phyloP scores from a whole-genome alignment of 1,139 yeast genomes.

The Hanseniaspora uvarum region DNA sequence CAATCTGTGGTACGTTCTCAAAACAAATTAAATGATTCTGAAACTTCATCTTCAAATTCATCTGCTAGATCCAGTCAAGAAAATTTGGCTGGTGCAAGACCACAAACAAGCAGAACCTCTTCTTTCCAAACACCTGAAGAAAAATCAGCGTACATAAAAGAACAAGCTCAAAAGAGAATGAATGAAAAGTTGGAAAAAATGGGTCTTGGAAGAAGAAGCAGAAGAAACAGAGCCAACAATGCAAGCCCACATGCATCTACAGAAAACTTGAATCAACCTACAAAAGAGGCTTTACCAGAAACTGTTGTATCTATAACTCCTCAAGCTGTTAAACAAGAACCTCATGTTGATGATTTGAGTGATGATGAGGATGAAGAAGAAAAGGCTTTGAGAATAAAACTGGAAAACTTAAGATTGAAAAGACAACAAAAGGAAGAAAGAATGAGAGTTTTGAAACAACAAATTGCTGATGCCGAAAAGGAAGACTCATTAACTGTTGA shows the following conservation, averaged over 20 bases:
- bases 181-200: constrained; percentile 77
- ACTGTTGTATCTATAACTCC: background rate
- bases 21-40: background rate
- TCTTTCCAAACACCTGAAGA: constrained; percentile 45
- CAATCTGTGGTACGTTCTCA: background rate
- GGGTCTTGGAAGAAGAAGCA: constrained; percentile 49
- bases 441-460: constrained; percentile 30
- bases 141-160: constrained; percentile 73
- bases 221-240: constrained; percentile 18
- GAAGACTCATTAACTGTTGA: constrained; percentile 23
- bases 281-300: background rate
- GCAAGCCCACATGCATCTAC: constrained; percentile 13
- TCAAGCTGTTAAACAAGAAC: background rate
- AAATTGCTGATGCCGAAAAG: constrained; percentile 36
- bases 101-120: constrained; percentile 16
- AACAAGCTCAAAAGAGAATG: constrained; percentile 85
- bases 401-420: constrained; percentile 42
- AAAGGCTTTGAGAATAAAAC: constrained; percentile 30
- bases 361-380: constrained; percentile 34
- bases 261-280: background rate
- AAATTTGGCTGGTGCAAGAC: background rate
- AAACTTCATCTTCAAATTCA: background rate
- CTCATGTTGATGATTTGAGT: background rate
- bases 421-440: constrained; percentile 34
- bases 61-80: background rate